A percentile compares a stretch with the other conserved stretches of the same genome.
These are phyloP conservation scores for Exophiala aquamarina DNA, from an alignment of 2,329 filamentous ascomycete genomes.

Conservation along the genomic window DNA sequence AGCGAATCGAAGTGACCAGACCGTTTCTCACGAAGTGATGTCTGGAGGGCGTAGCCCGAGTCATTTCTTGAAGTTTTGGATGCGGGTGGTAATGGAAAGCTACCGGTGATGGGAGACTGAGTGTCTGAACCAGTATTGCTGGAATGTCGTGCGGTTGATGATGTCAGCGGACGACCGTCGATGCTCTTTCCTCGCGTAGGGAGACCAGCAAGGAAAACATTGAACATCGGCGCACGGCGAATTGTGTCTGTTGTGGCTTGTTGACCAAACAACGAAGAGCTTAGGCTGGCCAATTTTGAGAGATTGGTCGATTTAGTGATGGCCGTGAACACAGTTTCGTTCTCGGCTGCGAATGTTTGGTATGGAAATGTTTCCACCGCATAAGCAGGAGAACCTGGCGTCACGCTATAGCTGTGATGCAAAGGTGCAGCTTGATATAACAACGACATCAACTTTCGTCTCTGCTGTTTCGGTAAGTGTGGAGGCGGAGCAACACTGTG, in stretches of 20 bases:
- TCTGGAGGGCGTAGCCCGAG: constrained; percentile 82
- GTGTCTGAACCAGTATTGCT: constrained; percentile 56
- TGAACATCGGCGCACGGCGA: constrained; percentile 71
- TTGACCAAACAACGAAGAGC: constrained; percentile 82
- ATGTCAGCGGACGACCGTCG: constrained; percentile 67
- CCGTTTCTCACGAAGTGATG: constrained; percentile 87
- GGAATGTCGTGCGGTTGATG: constrained; percentile 55
- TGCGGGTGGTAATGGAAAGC: constrained; percentile 72
- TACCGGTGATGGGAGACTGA: constrained; percentile 71
- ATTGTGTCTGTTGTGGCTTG: constrained; percentile 53
- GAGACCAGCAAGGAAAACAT: constrained; percentile 81
- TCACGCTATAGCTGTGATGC: constrained; percentile 80
- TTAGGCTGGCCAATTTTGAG: constrained; percentile 83
- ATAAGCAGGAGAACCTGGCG: constrained; percentile 86
- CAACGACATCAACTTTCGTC: constrained; percentile 83
- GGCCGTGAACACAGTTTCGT: constrained; percentile 73
- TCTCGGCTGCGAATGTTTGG: constrained; percentile 87
- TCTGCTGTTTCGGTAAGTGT: constrained; percentile 80
- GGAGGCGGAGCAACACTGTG: constrained; percentile 78
- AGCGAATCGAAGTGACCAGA: constrained; percentile 85
- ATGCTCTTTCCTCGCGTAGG: constrained; percentile 38
- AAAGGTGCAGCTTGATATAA: constrained; percentile 89
- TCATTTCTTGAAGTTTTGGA: constrained; percentile 87
- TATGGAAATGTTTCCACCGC: constrained; percentile 90
- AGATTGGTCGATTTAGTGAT: constrained; percentile 70